Evolutionary conservation across 2,329 filamentous ascomycete species (phyloP).

Genomic region (Xylariaceae sp.): DNA sequence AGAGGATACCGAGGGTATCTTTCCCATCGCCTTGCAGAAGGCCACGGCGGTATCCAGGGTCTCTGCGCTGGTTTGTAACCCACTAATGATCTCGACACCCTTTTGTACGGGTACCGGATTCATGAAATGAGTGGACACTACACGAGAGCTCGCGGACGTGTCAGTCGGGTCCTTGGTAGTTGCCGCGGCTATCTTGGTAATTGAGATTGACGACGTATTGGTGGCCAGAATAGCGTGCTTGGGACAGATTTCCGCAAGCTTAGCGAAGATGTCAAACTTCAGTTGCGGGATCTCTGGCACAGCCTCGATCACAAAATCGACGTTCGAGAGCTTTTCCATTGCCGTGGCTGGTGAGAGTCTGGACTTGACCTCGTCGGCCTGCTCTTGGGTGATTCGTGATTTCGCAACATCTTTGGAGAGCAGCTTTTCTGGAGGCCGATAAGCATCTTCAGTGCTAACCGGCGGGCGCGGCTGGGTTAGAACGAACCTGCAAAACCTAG

Average conservation of each 20-base stretch:
- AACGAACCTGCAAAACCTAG: constrained; percentile 79
- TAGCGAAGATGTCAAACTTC: constrained; percentile 84
- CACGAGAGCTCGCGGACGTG: constrained; percentile 79
- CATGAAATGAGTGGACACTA: constrained; percentile 98
- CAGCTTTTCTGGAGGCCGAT: constrained; percentile 70
- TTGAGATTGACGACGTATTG: constrained; percentile 98
- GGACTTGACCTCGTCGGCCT: constrained; percentile 72
- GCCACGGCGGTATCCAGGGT: constrained; percentile 82
- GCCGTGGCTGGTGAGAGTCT: constrained; percentile 71
- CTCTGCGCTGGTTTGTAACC: constrained; percentile 82
- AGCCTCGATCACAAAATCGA: constrained; percentile 97
- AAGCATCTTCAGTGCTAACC: constrained; percentile 8
- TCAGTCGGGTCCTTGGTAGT: constrained; percentile 79
- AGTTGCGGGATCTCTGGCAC: constrained; percentile 89
- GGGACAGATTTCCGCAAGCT: constrained; percentile 79
- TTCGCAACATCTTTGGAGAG: constrained; percentile 92
- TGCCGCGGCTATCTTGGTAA: constrained; percentile 91
- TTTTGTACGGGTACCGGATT: constrained; percentile 97
- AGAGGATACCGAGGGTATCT: constrained; percentile 82
- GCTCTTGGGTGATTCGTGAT: constrained; percentile 77
- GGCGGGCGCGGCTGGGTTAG: constrained; percentile 6
- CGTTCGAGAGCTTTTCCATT: constrained; percentile 76
- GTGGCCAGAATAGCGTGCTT: constrained; percentile 89
- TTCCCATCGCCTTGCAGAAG: constrained; percentile 91
- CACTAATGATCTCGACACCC: constrained; percentile 96